Evolutionary conservation across 441 rosid genomes (phyloP), one percentile per base, ranked within the genome.

Genomic region (Erodium texanum): DNA sequence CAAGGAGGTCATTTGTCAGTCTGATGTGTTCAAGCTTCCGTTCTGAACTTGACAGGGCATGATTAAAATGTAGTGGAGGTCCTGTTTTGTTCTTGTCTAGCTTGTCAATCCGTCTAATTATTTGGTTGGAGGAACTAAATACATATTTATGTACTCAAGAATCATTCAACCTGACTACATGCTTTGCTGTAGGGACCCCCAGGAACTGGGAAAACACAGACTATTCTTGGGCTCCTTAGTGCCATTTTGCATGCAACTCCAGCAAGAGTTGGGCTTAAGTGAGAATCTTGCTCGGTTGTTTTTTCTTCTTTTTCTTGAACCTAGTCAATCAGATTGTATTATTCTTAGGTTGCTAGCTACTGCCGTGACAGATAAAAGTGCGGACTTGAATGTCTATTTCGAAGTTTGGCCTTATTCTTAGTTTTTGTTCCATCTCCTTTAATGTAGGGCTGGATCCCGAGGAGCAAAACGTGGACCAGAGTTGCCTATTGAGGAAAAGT

Each of bases 131-230:
- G 38, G 38, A 34, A 34, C 36, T 34, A 34, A 34, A 34, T 29
- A 34, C 10, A 20, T 58, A 9, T 58, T 10, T 58, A 10, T 11
- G 14, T 8, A 10, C 9, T 11, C n/a, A n/a, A 9, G 62, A 58
- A 20, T 22, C 22, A 23, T 58, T 58, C 62, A 74, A 29, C 27
- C 16, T 76, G 64, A 75, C 66, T 41, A 36, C 63, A 62, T 73
- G 48, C 56, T 22, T 66, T 19, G 70, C 64, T 82, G 52, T 74
- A 93, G 97, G 97, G 98, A n/a, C 98, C 98, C 56, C 98, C 98
- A 69, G 98, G 98, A 76, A 93, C 98, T 5, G 98, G 98, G 69
- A 93, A 93, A 80, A 93, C 97, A 62, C 97, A 93, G 84, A 91
- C 98, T 32, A 91, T 93, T 78, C 93, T 93, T 72, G 90, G 95